These are phyloP conservation scores for Pezicula carpinea DNA, from an alignment of 2,329 filamentous ascomycete species.

Conservation along the genomic window DNA sequence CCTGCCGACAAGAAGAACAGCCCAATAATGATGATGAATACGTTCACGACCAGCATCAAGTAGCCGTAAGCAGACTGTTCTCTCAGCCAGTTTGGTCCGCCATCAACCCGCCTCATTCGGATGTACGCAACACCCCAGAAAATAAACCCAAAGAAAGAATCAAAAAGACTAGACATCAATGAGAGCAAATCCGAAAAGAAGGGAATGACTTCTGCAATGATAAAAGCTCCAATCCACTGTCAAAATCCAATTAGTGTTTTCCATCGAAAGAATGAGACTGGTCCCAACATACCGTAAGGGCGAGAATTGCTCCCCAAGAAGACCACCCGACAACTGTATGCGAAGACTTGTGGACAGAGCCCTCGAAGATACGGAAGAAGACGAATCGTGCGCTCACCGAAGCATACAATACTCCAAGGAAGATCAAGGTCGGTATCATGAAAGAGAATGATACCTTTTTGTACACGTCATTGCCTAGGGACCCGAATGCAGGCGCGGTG, in stretches of 20 bases:
- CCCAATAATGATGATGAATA: slow-evolving; percentile 68
- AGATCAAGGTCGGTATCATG: slow-evolving; percentile 93
- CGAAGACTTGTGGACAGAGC: slow-evolving; percentile 71
- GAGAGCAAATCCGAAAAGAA: slow-evolving; percentile 76
- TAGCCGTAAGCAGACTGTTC: slow-evolving; percentile 34
- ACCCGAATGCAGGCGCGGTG: slow-evolving; percentile 82
- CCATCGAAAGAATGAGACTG: no score
- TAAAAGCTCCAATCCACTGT: slow-evolving; percentile 77
- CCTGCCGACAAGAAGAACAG: slow-evolving; percentile 78
- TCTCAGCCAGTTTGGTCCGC: slow-evolving; percentile 38
- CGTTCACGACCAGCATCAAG: slow-evolving; percentile 60
- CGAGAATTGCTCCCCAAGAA: slow-evolving; percentile 72
- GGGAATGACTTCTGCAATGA: slow-evolving; percentile 88
- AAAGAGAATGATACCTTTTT: slow-evolving; percentile 91
- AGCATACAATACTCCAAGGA: slow-evolving; percentile 85
- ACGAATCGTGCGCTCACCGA: slow-evolving; percentile 86
- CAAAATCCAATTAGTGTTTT: no score
- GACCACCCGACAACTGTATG: slow-evolving; percentile 81
- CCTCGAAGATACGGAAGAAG: slow-evolving; percentile 83
- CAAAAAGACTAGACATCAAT: slow-evolving; percentile 82
- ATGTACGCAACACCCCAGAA: slow-evolving; percentile 86
- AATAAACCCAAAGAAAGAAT: slow-evolving; percentile 92
- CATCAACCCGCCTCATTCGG: slow-evolving; percentile 66
- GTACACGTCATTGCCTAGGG: slow-evolving; percentile 66
- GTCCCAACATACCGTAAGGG: slow-evolving; percentile 37